Base-by-base conservation (phyloP, 2,329 filamentous ascomycete species). In the Talaromyces atroroseus region DNA sequence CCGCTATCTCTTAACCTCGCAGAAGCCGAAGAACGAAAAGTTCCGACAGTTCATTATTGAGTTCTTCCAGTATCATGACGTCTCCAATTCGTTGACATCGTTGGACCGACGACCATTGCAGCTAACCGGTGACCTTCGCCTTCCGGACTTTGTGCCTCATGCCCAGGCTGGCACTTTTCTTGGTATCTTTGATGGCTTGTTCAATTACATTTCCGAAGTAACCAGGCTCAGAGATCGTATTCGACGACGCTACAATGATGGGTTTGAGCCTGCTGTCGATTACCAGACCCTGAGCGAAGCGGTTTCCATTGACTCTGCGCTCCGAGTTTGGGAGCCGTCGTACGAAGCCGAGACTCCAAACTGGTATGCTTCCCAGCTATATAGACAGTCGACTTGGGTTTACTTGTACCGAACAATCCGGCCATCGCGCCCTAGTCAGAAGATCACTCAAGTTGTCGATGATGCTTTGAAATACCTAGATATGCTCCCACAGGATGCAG, bases 31-130 rank as follows among this genome's bases (percentile, higher is more conserved):
- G 75, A 91, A 79, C 72, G 76, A 84, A 20, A 82, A 84, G 21
- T 90, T 94, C 66, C 85, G 86, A 60, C 86, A 89, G 51, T 85
- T 86, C 63, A 82, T 86, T 57, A 77, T 84, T 59, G 84, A 86
- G 68, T 92, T 95, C 73, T 92, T 95, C 71, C 87, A 91, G 68
- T 95, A 94, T 65, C 89, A 94, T 69, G 82, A 82, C 65, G 79
- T 84, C 44, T 80, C 79, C 20, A 82, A 80, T 60, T 77, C 80
- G 16, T 75, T 85, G 52, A 84, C 82, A 6, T 79, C 78, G 2
- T 66, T 83, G 23, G 77, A 80, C 57, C 76, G 79, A 49, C 76
- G 77, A 12, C 78, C 78, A 5, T 71, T 80, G n/a, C 74, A 79
- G 16, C 76, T 81, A 63, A 76, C 77, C 60, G 76, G 78, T 24